These are phyloP conservation scores for Conidiobolus coronatus DNA, from an alignment of 371 early-diverging fungal genomes.

Conservation along the genomic window DNA sequence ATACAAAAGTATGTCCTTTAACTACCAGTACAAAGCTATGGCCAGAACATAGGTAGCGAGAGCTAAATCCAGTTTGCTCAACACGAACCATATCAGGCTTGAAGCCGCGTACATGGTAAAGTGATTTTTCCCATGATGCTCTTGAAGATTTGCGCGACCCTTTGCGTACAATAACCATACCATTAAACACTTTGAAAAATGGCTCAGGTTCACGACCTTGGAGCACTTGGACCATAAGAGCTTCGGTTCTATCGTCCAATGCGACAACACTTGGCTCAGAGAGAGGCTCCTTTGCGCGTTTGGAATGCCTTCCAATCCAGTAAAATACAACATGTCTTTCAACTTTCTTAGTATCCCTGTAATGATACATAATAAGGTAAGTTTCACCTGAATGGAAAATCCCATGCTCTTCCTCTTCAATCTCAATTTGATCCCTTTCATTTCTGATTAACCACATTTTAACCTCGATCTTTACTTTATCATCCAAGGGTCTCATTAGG, in stretches of 20 bases:
- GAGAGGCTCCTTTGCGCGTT: constrained; percentile 3
- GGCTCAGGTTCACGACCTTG: background rate
- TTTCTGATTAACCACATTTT: constrained; percentile 3
- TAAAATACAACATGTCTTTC: constrained; percentile 3
- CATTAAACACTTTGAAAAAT: constrained; percentile 1
- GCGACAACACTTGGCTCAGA: background rate
- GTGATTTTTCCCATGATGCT: background rate
- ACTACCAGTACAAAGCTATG: constrained; percentile 1
- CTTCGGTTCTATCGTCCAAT: background rate
- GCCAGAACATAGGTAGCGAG: constrained; percentile 1
- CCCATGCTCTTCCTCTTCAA: background rate
- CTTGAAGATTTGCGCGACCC: background rate
- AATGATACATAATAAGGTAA: constrained; percentile 1
- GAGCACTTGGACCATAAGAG: constrained; percentile 3
- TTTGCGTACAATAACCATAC: background rate
- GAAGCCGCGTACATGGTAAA: constrained; percentile 2
- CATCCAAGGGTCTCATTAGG: background rate
- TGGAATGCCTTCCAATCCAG: background rate
- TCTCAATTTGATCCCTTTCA: background rate
- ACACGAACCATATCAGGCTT: background rate
- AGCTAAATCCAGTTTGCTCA: background rate
- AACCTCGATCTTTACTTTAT: background rate
- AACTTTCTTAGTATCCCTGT: background rate
- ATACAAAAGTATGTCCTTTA: background rate
- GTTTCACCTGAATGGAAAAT: constrained; percentile 1